Evolutionary conservation across 2,329 filamentous ascomycete species (phyloP), one percentile per base, ranked within the genome.

Genomic region (Colletotrichum theobromicola): DNA sequence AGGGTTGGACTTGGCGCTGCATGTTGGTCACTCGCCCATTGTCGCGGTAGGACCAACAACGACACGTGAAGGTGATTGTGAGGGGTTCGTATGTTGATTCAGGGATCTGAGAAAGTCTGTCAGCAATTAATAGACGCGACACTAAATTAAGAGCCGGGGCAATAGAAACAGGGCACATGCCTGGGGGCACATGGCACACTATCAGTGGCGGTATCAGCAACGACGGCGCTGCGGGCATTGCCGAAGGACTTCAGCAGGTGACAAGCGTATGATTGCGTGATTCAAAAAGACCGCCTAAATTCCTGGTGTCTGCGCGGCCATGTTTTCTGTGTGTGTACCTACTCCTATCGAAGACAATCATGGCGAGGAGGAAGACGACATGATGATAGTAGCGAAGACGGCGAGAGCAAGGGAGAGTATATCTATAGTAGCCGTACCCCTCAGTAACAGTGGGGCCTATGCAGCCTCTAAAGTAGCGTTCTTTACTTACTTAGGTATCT

Each of bases 11-110:
- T 46, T 61, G 32, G 70, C 57, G 55, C 35, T 28, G 18, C 30
- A 30, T 30, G 55, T 42, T 53, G 70, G 65, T 72, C 70, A 72
- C 26, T 63, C 69, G 70, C 34, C 50, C 65, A 37, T 55, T n/a
- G 26, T 26, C 65, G n/a, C n/a, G 15, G 24, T 15, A 15, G 34
- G n/a, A 69, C n/a, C 15, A 46, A 60, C n/a, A 32, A 30, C 58
- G 28, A 67, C 70, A 72, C 65, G 70, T 72, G 70, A 72, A 72
- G 58, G 26, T 42, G 32, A n/a, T 55, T 46, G 26, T 70, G n/a
- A 35, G 46, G 37, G 37, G 37, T 46, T 46, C 37, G 37, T 46
- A 46, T n/a, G n/a, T n/a, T n/a, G n/a, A n/a, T n/a, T n/a, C n/a
- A n/a, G n/a, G n/a, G n/a, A n/a, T n/a, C n/a, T 42, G 8, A 42